These are phyloP conservation scores for Citrus inodora DNA, from an alignment of 345 rosid species.

Conservation along the genomic window DNA sequence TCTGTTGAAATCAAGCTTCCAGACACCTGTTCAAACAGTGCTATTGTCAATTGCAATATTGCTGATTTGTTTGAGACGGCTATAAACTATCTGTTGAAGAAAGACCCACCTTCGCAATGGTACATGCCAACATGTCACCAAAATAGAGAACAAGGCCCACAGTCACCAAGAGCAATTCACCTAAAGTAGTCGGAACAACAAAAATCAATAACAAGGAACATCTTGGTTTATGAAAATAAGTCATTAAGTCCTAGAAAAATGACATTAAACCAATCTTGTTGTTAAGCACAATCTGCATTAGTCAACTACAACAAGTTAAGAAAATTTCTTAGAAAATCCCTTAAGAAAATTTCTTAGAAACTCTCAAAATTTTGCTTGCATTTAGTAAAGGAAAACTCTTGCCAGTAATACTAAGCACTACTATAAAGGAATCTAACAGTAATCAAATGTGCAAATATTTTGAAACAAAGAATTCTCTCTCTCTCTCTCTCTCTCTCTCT, in stretches of 20 bases:
- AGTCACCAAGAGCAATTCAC: slow-evolving; percentile 83
- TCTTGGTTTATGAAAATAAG: background rate
- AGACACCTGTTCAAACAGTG: slow-evolving; percentile 43
- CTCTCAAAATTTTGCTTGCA: too few species aligned
- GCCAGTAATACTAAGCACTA: background rate
- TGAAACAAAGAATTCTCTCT: background rate
- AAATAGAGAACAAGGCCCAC: slow-evolving; percentile 84
- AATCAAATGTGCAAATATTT: background rate
- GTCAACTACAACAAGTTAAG: background rate
- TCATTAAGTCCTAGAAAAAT: background rate
- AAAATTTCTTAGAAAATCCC: too few species aligned
- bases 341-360: background rate
- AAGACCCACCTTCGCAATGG: slow-evolving; percentile 62
- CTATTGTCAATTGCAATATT: slow-evolving; percentile 10
- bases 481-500: background rate
- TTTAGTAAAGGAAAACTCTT: too few species aligned
- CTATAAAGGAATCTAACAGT: background rate
- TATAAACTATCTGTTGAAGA: slow-evolving; percentile 5
- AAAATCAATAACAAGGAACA: background rate
- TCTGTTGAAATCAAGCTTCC: slow-evolving; percentile 39
- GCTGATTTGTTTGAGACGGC: slow-evolving; percentile 13
- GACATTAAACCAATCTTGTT: background rate
- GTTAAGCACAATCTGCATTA: background rate
- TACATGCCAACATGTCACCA: slow-evolving; percentile 80
- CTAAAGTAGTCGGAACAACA: slow-evolving; percentile 30